These are phyloP conservation scores for Graphilbum fragrans DNA, from an alignment of 2,329 filamentous ascomycete genomes.

Conservation along the genomic window DNA sequence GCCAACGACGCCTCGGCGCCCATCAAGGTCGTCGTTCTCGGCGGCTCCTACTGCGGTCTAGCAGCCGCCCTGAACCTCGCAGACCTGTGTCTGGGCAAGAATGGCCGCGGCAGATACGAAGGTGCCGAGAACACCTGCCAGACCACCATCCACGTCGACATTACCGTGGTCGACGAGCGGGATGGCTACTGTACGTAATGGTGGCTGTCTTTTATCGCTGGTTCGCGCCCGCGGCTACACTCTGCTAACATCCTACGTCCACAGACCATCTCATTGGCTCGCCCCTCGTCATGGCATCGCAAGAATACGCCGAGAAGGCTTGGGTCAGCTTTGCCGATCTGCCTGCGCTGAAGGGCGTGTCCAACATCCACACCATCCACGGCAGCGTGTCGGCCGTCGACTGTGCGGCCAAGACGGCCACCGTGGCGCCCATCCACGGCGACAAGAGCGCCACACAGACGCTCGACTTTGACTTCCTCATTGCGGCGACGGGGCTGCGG, in stretches of 20 bases:
- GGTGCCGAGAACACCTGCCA: slow-evolving; percentile 7
- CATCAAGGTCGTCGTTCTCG: slow-evolving; percentile 52
- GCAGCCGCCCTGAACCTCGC: slow-evolving; percentile 54
- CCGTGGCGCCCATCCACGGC: slow-evolving; percentile 33
- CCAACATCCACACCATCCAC: slow-evolving; percentile 52
- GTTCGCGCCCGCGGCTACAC: too few species aligned
- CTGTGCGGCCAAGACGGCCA: slow-evolving; percentile 43
- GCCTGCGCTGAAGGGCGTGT: slow-evolving; percentile 44
- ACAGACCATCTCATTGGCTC: slow-evolving; percentile 65
- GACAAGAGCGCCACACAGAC: slow-evolving; percentile 15
- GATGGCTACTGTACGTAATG: slow-evolving; percentile 64
- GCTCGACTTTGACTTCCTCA: slow-evolving; percentile 60
- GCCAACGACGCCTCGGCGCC: slow-evolving; percentile 13
- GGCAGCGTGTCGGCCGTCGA: slow-evolving; percentile 53
- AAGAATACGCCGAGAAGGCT: slow-evolving; percentile 49
- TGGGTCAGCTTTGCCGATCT: slow-evolving; percentile 62
- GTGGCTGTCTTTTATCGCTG: not conserved
- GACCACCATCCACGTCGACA: slow-evolving; percentile 41
- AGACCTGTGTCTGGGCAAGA: slow-evolving; percentile 47
- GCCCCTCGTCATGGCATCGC: slow-evolving; percentile 56
- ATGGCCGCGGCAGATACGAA: slow-evolving; percentile 28
- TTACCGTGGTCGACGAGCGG: slow-evolving; percentile 67
- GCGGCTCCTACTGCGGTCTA: slow-evolving; percentile 62
- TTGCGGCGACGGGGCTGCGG: slow-evolving; percentile 58
- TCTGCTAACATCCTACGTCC: not conserved